Conservation (phyloP, 495 filamentous ascomycete genomes). For the Hypoxylon rickii region DNA sequence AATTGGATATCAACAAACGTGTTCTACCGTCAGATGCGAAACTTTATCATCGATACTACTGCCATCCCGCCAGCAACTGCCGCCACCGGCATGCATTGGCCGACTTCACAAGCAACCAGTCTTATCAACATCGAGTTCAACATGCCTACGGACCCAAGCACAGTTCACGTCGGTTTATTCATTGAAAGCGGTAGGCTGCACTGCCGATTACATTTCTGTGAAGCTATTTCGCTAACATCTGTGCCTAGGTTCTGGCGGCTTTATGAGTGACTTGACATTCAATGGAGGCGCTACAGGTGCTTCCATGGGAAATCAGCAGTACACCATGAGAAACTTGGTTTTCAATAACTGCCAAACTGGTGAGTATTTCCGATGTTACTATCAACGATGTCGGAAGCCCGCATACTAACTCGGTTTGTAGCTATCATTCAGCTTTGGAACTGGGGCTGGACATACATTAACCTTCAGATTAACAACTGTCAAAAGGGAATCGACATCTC, state of each 20-base stretch:
- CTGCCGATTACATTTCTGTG: not conserved
- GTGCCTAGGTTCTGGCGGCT: conserved; percentile 70
- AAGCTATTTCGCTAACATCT: conserved; percentile 3
- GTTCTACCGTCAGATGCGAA: conserved; percentile 78
- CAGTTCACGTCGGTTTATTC: conserved; percentile 75
- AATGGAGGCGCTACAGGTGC: conserved; percentile 71
- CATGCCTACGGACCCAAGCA: conserved; percentile 62
- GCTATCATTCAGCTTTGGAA: conserved; percentile 60
- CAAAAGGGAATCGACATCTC: conserved; percentile 67
- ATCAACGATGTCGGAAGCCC: conserved; percentile 52
- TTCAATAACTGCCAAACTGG: conserved; percentile 64
- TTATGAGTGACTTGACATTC: conserved; percentile 67
- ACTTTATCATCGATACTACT: conserved; percentile 76
- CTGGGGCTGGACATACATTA: conserved; percentile 62
- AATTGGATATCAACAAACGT: conserved; percentile 68
- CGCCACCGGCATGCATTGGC: conserved; percentile 77
- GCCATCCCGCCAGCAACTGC: conserved; percentile 56
- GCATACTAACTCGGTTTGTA: conserved; percentile 43
- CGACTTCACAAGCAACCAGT: conserved; percentile 74
- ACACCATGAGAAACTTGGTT: conserved; percentile 73
- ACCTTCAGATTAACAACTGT: conserved; percentile 67
- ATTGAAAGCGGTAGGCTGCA: conserved; percentile 64
- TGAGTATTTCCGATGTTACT: conserved; percentile 53
- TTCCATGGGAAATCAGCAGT: conserved; percentile 78
- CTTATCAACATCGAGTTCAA: conserved; percentile 78